Evolutionary conservation across 768 basidiomycete genomes (phyloP).

Genomic region (Dacryopinax spathularia): DNA sequence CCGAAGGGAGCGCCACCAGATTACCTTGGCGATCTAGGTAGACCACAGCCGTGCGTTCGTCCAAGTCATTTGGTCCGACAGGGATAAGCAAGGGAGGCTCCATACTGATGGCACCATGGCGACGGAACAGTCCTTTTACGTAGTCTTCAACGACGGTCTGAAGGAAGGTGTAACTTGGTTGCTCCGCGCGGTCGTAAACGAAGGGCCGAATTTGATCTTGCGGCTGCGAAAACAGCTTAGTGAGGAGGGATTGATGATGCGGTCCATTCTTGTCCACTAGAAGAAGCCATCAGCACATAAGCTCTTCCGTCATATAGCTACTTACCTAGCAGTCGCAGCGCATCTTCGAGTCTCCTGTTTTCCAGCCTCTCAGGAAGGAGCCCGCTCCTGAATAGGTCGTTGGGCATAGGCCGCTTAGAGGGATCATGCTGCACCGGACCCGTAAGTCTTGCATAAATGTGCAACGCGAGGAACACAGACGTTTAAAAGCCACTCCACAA

Average conservation of each 20-base stretch:
- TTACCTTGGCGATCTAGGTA: constrained; percentile 74
- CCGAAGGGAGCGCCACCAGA: constrained; percentile 55
- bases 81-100: constrained; percentile 74
- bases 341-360: constrained; percentile 75
- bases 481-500: constrained; percentile 34
- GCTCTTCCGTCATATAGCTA: too few relatives aligned
- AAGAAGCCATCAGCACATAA: not conserved
- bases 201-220: constrained; percentile 49
- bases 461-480: not conserved
- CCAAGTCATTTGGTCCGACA: constrained; percentile 34
- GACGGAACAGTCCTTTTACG: constrained; percentile 59
- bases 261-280: constrained; percentile 66
- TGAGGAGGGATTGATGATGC: constrained; percentile 63
- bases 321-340: constrained; percentile 60
- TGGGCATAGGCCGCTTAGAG: constrained; percentile 56
- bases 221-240: constrained; percentile 62
- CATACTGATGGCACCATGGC: constrained; percentile 82
- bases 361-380: constrained; percentile 63
- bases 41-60: constrained; percentile 50
- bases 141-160: constrained; percentile 66
- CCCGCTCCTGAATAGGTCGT: constrained; percentile 68
- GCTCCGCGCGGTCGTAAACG: constrained; percentile 59
- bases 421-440: constrained; percentile 75
- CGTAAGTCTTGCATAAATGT: constrained; percentile 46
- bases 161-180: constrained; percentile 45